phyloP scores from a whole-genome alignment of 768 basidiomycete species.

The Mycena crocata region DNA sequence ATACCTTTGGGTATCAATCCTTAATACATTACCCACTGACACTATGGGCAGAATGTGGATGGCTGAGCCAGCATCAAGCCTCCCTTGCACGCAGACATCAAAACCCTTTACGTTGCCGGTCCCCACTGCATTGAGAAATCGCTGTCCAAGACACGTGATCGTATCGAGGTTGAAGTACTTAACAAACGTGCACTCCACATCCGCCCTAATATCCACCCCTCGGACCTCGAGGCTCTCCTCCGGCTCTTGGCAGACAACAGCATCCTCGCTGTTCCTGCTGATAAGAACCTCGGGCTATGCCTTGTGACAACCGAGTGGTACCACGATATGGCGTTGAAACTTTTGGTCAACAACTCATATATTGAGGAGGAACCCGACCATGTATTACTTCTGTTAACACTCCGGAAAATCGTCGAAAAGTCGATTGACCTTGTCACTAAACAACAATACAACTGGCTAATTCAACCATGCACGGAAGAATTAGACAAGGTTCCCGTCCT shows the following conservation, averaged over 20 bases:
- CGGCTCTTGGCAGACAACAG: slow-evolving; percentile 20
- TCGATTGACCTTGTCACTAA: not conserved
- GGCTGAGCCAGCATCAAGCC: no score
- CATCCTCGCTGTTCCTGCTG: slow-evolving; percentile 30
- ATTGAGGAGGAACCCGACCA: slow-evolving; percentile 15
- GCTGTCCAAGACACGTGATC: slow-evolving; percentile 2
- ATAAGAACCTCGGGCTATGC: slow-evolving; percentile 33
- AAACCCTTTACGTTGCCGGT: no score
- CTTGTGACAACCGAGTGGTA: slow-evolving; percentile 30
- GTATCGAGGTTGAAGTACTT: slow-evolving; percentile 23
- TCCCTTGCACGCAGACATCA: no score
- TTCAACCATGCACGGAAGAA: not conserved
- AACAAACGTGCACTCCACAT: slow-evolving; percentile 21
- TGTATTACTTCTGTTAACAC: not conserved
- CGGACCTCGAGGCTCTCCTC: slow-evolving; percentile 24
- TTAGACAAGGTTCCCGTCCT: slow-evolving; percentile 10
- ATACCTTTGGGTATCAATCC: not conserved
- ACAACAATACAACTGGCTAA: slow-evolving; percentile 12
- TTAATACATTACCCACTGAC: not conserved
- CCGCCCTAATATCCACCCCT: slow-evolving; percentile 26
- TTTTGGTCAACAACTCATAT: slow-evolving; percentile 29
- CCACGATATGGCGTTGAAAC: slow-evolving; percentile 20
- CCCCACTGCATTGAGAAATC: slow-evolving; percentile 17
- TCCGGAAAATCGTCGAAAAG: slow-evolving; percentile 2
- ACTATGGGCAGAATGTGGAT: no score